Base-by-base conservation (phyloP, 2,329 filamentous ascomycete species). In the Cadophora malorum region DNA sequence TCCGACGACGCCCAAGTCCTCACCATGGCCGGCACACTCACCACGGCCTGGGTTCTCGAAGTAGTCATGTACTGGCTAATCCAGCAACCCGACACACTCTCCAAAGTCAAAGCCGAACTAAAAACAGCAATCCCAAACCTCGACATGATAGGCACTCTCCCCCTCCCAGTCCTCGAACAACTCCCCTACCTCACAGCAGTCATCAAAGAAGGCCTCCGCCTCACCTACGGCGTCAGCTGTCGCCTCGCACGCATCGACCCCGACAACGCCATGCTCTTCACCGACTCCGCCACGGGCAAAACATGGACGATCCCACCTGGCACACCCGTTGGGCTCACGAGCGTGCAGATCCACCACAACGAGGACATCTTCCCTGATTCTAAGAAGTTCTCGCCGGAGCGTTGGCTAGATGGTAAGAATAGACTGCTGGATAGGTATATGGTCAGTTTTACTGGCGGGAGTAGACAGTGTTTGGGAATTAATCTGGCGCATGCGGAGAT, bases 361-460 rank as follows among this genome's bases (percentile, higher is more conserved):
- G 75, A 79, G 64, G 70, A 67, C 16, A 69, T 80, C n/a, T 81
- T 78, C 65, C 74, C 81, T 0, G 73, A 82, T 2, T 77, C 81
- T 0, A 73, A 80, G 33, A 67, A 70, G 0, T 84, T 81, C 65
- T 58, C 70, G 5, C 82, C 82, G 0, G 80, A 82, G 59, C 78
- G 82, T 2, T 84, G 79, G 78, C 68, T 83, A 2, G 78, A 79
- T 33, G 56, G 64, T 3, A 61, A 67, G 38, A 75, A 75, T 12
- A 77, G 76, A 50, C 69, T 74, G 0, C 64, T 81, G 0, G 78
- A 81, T 28, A 76, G 75, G 23, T 78, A 77, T 52, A 76, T 83
- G 56, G 74, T 83, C 19, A 64, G 79, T 1, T 84, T 84, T 68
- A 79, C 78, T 3, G 80, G 78, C 38, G 82, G 81, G 0, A 75